Conservation (phyloP, 2,329 filamentous ascomycete genomes). For the Colletotrichum shisoi region DNA sequence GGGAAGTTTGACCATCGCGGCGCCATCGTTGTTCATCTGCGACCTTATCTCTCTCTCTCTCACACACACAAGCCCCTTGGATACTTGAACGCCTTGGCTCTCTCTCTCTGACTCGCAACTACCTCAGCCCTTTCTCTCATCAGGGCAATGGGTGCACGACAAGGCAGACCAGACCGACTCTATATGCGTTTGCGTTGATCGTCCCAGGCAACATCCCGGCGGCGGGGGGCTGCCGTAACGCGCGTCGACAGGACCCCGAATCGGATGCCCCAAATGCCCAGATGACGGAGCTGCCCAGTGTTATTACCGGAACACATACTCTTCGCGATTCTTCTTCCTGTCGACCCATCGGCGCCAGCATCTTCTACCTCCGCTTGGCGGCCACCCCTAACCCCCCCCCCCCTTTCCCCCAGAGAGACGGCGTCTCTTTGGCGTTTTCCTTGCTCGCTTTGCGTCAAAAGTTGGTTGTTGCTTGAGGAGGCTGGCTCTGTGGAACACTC, state of each 20-base stretch:
- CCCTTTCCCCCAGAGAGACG: background rate
- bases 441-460: background rate
- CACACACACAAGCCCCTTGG: no score
- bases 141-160: no score
- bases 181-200: background rate
- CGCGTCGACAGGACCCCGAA: conserved; percentile 7
- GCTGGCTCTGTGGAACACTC: background rate
- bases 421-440: background rate
- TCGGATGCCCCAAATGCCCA: no score
- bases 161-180: no score
- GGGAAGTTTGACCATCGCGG: background rate
- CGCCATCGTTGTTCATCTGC: background rate
- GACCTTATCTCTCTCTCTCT: no score
- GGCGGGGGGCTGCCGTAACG: conserved; percentile 2
- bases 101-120: no score
- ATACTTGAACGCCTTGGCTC: no score
- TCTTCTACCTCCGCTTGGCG: background rate
- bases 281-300: background rate
- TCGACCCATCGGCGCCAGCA: background rate
- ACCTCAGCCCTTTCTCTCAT: no score
- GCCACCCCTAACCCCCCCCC: no score
- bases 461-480: background rate
- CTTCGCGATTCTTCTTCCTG: background rate
- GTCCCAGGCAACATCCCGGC: background rate
- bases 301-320: no score